These are phyloP conservation scores for Passiflora organensis DNA, from an alignment of 345 rosid species.

Conservation along the genomic window DNA sequence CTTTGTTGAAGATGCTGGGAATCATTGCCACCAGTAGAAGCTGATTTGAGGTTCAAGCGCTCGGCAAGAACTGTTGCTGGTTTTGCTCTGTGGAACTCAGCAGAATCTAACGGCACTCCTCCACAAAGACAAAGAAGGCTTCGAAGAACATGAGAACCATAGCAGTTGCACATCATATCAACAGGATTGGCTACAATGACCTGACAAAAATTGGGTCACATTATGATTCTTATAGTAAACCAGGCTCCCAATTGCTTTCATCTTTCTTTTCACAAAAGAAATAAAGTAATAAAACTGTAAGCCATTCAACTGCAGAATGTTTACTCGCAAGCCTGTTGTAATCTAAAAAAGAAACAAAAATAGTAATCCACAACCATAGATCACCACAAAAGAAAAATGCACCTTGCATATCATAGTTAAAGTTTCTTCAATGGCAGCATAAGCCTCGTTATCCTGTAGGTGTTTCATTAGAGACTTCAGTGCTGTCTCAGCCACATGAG, in stretches of 20 bases:
- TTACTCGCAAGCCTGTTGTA: too few relatives aligned
- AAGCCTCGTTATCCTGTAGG: conserved; percentile 62
- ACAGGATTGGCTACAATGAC: conserved; percentile 51
- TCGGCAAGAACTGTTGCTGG: conserved; percentile 54
- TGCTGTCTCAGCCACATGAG: conserved; percentile 94
- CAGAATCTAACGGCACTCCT: conserved; percentile 70
- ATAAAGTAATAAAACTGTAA: neutral
- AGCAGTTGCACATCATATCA: conserved; percentile 71
- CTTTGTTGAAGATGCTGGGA: conserved; percentile 37
- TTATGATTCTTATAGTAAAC: neutral
- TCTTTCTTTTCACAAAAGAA: neutral
- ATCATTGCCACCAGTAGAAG: conserved; percentile 31
- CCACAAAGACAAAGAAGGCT: conserved; percentile 85
- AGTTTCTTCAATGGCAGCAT: conserved; percentile 63
- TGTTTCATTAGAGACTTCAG: conserved; percentile 69
- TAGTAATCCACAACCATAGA: neutral
- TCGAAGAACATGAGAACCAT: conserved; percentile 94
- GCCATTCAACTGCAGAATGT: neutral
- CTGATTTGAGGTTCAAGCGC: conserved; percentile 60
- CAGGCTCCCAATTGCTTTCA: neutral
- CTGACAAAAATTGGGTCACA: conserved; percentile 28
- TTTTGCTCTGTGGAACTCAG: conserved; percentile 60
- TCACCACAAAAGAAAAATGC: neutral
- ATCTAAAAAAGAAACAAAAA: too few relatives aligned
- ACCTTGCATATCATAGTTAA: conserved; percentile 75